Evolutionary conservation across 345 rosid genomes (phyloP).

Genomic region (Clarkia xantiana): DNA sequence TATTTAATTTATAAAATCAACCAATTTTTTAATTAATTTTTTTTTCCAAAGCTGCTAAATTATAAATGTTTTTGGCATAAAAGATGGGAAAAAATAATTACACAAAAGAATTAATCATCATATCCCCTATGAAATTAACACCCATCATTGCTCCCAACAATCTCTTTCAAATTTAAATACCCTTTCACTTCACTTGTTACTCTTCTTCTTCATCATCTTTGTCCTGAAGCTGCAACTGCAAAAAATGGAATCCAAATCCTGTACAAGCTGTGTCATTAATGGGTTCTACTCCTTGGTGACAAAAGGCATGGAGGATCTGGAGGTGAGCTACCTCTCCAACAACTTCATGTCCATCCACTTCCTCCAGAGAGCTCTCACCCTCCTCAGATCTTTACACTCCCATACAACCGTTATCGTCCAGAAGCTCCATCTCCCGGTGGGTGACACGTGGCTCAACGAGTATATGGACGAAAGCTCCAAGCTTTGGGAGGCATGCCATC

Average conservation of each 20-base stretch:
- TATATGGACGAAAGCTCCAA: slow-evolving; percentile 63
- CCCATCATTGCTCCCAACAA: slow-evolving; percentile 39
- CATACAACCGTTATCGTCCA: slow-evolving; percentile 39
- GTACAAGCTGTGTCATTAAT: slow-evolving; percentile 20
- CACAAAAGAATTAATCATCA: slow-evolving; percentile 20
- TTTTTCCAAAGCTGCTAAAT: too few species aligned
- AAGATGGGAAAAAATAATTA: too few species aligned
- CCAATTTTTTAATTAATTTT: too few species aligned
- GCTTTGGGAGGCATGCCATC: slow-evolving; percentile 47
- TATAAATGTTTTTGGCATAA: too few species aligned
- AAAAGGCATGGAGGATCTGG: slow-evolving; percentile 33
- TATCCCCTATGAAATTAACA: slow-evolving; percentile 41
- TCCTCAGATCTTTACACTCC: slow-evolving; percentile 35
- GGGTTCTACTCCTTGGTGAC: slow-evolving; percentile 34
- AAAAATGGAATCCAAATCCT: slow-evolving; percentile 29
- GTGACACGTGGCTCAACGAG: slow-evolving; percentile 60
- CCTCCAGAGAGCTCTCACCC: slow-evolving; percentile 28
- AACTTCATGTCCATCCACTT: slow-evolving; percentile 38
- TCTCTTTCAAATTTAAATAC: neutral
- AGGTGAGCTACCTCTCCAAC: slow-evolving; percentile 14
- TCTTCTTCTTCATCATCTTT: neutral
- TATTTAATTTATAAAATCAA: too few species aligned
- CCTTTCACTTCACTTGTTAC: too few species aligned
- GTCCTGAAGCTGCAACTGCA: neutral
- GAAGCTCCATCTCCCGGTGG: slow-evolving; percentile 44